phyloP scores from a whole-genome alignment of 1,284 basidiomycete genomes.

The Ceratobasidium sp. region DNA sequence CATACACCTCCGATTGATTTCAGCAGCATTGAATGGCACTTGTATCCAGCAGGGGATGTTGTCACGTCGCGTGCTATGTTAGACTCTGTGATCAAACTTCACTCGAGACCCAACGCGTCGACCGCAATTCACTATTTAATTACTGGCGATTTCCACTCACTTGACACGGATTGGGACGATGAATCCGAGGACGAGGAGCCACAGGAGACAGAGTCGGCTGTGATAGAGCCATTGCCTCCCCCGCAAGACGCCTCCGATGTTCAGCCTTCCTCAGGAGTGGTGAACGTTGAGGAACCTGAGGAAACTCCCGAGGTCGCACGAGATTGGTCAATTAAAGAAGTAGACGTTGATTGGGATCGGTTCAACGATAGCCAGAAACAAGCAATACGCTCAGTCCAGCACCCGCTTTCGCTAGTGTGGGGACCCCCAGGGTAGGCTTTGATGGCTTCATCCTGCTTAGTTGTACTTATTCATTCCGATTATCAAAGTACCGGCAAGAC shows the following conservation, averaged over 20 bases:
- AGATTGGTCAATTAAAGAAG: not conserved
- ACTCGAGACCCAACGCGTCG: conserved; percentile 58
- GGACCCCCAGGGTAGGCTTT: conserved; percentile 65
- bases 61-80: conserved; percentile 72
- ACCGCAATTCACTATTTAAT: conserved; percentile 64
- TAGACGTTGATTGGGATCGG: conserved; percentile 41
- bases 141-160: conserved; percentile 53
- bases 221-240: not conserved
- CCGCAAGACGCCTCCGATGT: not conserved
- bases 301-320: conserved; percentile 8
- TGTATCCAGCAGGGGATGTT: conserved; percentile 69
- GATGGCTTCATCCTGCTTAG: not conserved
- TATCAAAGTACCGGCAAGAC: conserved; percentile 71
- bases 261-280: not conserved
- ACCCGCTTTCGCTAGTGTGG: conserved; percentile 67
- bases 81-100: conserved; percentile 64
- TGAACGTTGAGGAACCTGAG: conserved; percentile 42
- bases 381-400: conserved; percentile 58
- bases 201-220: not conserved
- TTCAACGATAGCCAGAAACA: conserved; percentile 65
- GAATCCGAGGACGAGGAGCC: not conserved
- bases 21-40: conserved; percentile 67
- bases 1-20: conserved; percentile 69
- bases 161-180: not conserved
- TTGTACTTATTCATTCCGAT: not conserved